A percentile compares a stretch with the other conserved stretches of the same genome.
phyloP scores from a whole-genome alignment of 106 monocot species.

The Ottelia alismoides region DNA sequence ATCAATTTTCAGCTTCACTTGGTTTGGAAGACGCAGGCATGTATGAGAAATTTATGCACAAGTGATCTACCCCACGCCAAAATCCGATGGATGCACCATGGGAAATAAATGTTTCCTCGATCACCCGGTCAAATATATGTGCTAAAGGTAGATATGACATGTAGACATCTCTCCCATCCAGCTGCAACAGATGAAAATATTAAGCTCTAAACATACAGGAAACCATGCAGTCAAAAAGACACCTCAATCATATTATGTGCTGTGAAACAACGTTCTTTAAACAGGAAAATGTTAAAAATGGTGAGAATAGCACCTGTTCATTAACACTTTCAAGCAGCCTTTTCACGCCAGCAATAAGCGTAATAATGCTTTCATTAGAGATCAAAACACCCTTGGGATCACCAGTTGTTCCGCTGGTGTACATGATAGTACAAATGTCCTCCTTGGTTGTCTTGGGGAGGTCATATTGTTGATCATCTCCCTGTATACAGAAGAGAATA shows the following conservation, averaged over 20 bases:
- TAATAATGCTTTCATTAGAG: constrained; percentile 71
- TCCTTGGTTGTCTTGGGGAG: constrained; percentile 42
- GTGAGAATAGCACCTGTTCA: constrained; percentile 62
- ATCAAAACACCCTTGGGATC: constrained; percentile 96
- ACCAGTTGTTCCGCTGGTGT: constrained; percentile 98
- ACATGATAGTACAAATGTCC: constrained; percentile 96
- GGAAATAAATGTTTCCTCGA: constrained; percentile 83
- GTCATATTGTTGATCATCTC: constrained; percentile 49
- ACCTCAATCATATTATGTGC: no score
- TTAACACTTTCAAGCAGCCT: constrained; percentile 28
- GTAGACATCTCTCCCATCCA: constrained; percentile 58
- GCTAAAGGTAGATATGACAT: constrained; percentile 94
- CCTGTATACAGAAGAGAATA: no score
- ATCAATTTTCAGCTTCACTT: background rate
- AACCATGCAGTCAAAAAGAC: no score
- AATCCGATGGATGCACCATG: constrained; percentile 90
- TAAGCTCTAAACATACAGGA: no score
- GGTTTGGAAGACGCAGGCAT: background rate
- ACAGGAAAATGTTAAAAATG: no score
- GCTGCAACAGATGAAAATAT: constrained; percentile 39
- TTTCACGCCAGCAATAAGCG: constrained; percentile 54
- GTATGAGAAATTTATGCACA: background rate
- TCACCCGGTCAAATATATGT: constrained; percentile 90
- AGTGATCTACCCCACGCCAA: constrained; percentile 75
- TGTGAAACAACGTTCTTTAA: no score